These are phyloP conservation scores for Ustilago cynodontis DNA, from an alignment of 1,284 basidiomycete genomes.

Conservation along the genomic window DNA sequence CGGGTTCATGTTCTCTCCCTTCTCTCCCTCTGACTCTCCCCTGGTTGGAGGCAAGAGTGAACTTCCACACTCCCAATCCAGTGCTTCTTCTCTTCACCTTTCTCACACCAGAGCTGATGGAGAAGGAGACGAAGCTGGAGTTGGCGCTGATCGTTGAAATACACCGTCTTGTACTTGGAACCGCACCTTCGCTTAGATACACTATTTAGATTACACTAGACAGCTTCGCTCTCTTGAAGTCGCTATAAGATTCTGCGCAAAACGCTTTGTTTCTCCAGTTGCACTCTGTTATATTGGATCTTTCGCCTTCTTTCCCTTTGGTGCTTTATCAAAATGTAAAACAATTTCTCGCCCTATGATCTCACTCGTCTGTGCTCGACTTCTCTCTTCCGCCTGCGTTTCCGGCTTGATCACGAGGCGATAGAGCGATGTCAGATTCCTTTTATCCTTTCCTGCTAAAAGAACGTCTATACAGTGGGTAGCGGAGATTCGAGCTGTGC, in stretches of 20 bases:
- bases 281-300: conserved; percentile 18
- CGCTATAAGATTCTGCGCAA: too few relatives aligned
- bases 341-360: not conserved
- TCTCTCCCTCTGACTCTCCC: conserved; percentile 55
- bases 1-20: conserved; percentile 57
- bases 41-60: conserved; percentile 45
- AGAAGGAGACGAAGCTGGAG: conserved; percentile 2
- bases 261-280: too few relatives aligned
- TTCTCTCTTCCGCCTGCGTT: too few relatives aligned
- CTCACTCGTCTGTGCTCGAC: too few relatives aligned
- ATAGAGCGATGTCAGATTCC: too few relatives aligned
- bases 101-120: conserved; percentile 20
- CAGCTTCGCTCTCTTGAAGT: too few relatives aligned
- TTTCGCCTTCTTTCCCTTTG: not conserved
- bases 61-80: conserved; percentile 28
- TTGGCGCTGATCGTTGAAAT: conserved; percentile 13
- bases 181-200: too few relatives aligned
- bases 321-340: not conserved
- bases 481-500: conserved; percentile 6
- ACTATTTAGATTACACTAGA: too few relatives aligned
- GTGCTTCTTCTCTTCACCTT: conserved; percentile 25
- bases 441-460: not conserved
- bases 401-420: too few relatives aligned
- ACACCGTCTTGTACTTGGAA: not conserved
- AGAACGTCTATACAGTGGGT: conserved; percentile 2